Conservation (phyloP, 2,329 filamentous ascomycete genomes). For the Huntiella omanensis region DNA sequence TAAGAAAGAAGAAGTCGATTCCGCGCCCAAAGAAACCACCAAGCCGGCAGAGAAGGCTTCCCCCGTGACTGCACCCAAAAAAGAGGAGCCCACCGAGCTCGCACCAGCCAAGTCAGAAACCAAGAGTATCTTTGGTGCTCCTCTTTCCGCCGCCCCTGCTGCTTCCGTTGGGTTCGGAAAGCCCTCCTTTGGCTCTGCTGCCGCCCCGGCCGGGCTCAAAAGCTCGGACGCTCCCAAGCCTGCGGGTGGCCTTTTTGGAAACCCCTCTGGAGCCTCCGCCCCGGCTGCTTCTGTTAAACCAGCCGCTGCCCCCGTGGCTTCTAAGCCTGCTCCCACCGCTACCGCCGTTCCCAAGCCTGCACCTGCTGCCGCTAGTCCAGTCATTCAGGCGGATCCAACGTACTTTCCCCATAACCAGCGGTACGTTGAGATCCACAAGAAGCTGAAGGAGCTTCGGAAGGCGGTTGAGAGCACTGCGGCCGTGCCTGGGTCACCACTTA, state of each 20-base stretch:
- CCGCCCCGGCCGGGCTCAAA: not conserved
- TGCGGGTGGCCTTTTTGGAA: not conserved
- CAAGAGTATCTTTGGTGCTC: not conserved
- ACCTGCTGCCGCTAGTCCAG: conserved; percentile 1
- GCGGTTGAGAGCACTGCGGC: conserved; percentile 38
- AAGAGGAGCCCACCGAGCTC: not conserved
- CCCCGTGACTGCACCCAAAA: not conserved
- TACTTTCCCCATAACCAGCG: conserved; percentile 19
- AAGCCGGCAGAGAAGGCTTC: not conserved
- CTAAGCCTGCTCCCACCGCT: conserved; percentile 1
- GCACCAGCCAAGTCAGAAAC: not conserved
- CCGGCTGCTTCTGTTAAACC: conserved; percentile 1
- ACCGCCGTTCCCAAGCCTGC: not conserved
- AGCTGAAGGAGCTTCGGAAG: conserved; percentile 49
- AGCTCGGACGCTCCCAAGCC: not conserved
- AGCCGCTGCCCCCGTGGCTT: not conserved
- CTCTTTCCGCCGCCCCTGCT: not conserved
- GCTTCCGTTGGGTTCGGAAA: not conserved
- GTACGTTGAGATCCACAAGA: conserved; percentile 42
- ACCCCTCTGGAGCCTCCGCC: not conserved
- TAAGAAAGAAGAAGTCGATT: conserved; percentile 7
- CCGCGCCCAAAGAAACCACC: conserved; percentile 11
- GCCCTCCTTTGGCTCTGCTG: not conserved
- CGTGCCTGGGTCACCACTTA: conserved; percentile 28
- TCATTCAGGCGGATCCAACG: conserved; percentile 8